Evolutionary conservation across 2,329 filamentous ascomycete species (phyloP), one percentile per base, ranked within the genome.

Genomic region (Fusarium nematophilum): DNA sequence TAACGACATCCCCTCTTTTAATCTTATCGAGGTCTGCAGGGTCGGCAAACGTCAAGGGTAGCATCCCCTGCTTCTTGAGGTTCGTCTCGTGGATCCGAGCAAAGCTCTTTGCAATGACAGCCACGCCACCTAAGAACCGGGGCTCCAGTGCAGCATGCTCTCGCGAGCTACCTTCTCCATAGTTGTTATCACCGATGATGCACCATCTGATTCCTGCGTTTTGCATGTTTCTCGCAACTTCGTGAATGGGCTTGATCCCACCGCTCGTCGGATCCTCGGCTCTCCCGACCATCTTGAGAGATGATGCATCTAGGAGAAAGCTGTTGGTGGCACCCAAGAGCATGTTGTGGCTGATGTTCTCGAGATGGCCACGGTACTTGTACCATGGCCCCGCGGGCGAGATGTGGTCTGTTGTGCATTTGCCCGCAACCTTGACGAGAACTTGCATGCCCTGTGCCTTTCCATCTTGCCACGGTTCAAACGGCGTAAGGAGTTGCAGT

Each of bases 1-100:
- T 56, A 27, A 62, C 27, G 8, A 46, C 25, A 39, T 56, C 54
- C 1, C 58, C 54, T n/a, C n/a, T n/a, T n/a, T n/a, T n/a, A n/a
- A 93, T 90, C 81, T 86, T 90, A 71, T 92, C 90, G 74, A 93
- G 93, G 73, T 92, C 90, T 70, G 82, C 87, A 48, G 88, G 87
- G 72, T 92, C 83, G 49, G 81, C 75, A 80, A 93, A 92, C 56
- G 89, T 92, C 64, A 93, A 81, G 67, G 69, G 62, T 11, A 71
- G 54, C 64, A 71, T 68, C 1, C 62, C 69, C 81, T 93, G 91
- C 86, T 95, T 95, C 89, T 95, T 95, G 76, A 96, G 82, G 81
- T 95, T 95, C 76, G 92, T 94, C 83, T 95, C 92, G 83, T 95
- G 91, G 72, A 95, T 95, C 84, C 91, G 89, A 69, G 92, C 92